Percentiles rank a stretch among this genome's conserved stretches.
Evolutionary conservation across 1,284 basidiomycete species (phyloP).

Genomic region (Rhizoctonia solani): DNA sequence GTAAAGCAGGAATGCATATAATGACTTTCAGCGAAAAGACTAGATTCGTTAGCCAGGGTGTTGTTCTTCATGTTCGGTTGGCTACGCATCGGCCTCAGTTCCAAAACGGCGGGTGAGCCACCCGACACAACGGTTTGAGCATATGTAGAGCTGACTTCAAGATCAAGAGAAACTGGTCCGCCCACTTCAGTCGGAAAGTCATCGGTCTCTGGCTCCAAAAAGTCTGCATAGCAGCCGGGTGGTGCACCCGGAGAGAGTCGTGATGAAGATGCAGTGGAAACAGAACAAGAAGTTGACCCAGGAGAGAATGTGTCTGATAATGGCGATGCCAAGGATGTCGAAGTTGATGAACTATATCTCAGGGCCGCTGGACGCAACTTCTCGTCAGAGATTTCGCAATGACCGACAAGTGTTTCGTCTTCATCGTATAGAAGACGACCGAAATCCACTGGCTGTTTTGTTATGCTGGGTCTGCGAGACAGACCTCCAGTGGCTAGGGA

Average conservation of each 20-base stretch:
- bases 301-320: conserved; percentile 18
- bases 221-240: neutral
- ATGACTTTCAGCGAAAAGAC: neutral
- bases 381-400: neutral
- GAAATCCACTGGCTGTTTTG: neutral
- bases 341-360: conserved; percentile 26
- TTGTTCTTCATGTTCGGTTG: neutral
- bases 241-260: neutral
- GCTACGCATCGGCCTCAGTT: neutral
- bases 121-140: neutral
- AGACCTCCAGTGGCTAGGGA: neutral
- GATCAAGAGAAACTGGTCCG: conserved; percentile 2
- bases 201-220: neutral
- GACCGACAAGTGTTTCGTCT: conserved; percentile 27
- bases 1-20: neutral
- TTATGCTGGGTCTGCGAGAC: conserved; percentile 4
- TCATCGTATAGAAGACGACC: neutral
- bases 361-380: conserved; percentile 4
- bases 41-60: neutral
- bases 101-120: neutral
- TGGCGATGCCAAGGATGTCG: conserved; percentile 12
- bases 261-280: conserved; percentile 19
- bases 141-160: neutral
- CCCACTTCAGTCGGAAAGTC: conserved; percentile 27
- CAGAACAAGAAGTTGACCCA: conserved; percentile 6